Percentiles rank a stretch among this genome's conserved stretches.
phyloP scores from a whole-genome alignment of 2,329 filamentous ascomycete species.

The Daldinia sp. region DNA sequence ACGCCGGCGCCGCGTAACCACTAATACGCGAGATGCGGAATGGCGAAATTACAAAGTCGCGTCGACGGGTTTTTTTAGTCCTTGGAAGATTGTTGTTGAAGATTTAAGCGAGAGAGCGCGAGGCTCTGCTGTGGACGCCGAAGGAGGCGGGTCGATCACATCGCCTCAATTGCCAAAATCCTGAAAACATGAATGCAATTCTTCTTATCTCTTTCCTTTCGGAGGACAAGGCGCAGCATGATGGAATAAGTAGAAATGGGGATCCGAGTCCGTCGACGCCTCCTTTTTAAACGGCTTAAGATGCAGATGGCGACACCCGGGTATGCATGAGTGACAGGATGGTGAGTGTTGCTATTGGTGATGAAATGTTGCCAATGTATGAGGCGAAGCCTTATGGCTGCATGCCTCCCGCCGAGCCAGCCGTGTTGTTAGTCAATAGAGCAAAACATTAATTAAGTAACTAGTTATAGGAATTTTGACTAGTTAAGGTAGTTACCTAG shows the following conservation, averaged over 20 bases:
- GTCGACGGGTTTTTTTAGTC: neutral
- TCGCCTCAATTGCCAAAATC: neutral
- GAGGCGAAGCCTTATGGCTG: conserved; percentile 34
- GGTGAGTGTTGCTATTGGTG: conserved; percentile 18
- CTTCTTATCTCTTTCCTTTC: conserved; percentile 6
- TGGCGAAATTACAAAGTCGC: conserved; percentile 7
- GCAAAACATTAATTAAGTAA: neutral
- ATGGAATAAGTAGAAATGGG: neutral
- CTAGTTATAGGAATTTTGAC: too few relatives aligned
- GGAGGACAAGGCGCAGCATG: neutral
- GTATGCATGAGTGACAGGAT: conserved; percentile 30
- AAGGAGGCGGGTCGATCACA: neutral
- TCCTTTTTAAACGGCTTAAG: conserved; percentile 14
- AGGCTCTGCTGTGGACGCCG: conserved; percentile 8
- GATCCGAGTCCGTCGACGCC: conserved; percentile 14
- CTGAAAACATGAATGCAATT: neutral
- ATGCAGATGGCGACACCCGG: conserved; percentile 28
- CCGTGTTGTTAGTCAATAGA: conserved; percentile 20
- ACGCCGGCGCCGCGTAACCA: conserved; percentile 27
- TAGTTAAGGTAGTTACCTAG: too few relatives aligned
- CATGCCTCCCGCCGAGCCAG: conserved; percentile 23
- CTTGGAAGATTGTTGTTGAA: neutral
- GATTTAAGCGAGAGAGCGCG: neutral
- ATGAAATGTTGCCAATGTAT: conserved; percentile 26
- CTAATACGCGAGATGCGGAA: conserved; percentile 13